Percentiles rank a stretch among this genome's conserved stretches.
Conservation (phyloP, 1,284 basidiomycete genomes). For the Ganoderma lingzhi region DNA sequence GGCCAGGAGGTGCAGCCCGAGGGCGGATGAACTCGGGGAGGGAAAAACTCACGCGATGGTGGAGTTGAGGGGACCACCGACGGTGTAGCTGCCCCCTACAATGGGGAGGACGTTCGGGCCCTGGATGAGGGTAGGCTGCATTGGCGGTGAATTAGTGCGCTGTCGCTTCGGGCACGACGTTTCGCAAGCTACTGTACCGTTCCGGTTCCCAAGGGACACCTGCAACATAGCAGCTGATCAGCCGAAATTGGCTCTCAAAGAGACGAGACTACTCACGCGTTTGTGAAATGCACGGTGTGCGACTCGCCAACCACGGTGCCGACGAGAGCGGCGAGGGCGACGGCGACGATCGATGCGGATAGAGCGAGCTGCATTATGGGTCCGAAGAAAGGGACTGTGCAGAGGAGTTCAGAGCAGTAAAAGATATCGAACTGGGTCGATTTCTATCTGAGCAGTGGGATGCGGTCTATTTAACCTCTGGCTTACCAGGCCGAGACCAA, state of each 20-base stretch:
- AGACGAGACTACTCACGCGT: slow-evolving; percentile 39
- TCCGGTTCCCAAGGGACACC: no score
- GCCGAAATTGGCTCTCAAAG: no score
- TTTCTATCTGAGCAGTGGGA: not conserved
- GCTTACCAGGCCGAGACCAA: no score
- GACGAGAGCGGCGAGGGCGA: slow-evolving; percentile 37
- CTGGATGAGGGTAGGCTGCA: slow-evolving; percentile 45
- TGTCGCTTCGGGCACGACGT: no score
- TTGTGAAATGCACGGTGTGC: slow-evolving; percentile 49
- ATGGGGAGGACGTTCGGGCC: slow-evolving; percentile 43
- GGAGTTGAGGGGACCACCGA: slow-evolving; percentile 38
- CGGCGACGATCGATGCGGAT: slow-evolving; percentile 37
- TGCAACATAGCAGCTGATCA: no score
- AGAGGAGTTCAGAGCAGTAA: not conserved
- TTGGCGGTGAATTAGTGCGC: not conserved
- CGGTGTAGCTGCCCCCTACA: slow-evolving; percentile 42
- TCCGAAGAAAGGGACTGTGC: not conserved
- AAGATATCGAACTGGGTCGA: not conserved
- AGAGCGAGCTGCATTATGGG: slow-evolving; percentile 43
- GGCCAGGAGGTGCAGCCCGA: not conserved
- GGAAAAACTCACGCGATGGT: slow-evolving; percentile 45
- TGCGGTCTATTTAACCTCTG: not conserved
- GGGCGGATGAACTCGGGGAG: no score
- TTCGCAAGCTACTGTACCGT: no score
- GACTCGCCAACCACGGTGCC: slow-evolving; percentile 42